A percentile compares a stretch with the other conserved stretches of the same genome.
phyloP scores from a whole-genome alignment of 371 early-diverging fungal genomes.

The Nematocida homosporus region DNA sequence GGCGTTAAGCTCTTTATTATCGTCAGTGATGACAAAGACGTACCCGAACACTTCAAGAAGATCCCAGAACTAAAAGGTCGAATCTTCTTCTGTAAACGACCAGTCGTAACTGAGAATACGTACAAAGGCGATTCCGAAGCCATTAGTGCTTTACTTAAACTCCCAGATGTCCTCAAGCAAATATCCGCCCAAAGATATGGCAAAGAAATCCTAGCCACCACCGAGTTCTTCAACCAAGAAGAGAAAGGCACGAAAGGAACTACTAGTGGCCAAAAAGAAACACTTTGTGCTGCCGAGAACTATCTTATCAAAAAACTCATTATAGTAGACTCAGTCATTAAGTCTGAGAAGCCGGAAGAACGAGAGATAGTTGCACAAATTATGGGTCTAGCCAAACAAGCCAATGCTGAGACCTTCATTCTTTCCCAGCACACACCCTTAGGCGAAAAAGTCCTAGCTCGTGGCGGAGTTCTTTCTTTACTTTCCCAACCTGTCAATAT shows the following conservation, averaged over 20 bases:
- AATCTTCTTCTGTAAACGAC: constrained; percentile 41
- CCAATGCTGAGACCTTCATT: constrained; percentile 59
- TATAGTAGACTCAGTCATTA: constrained; percentile 58
- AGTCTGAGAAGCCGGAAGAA: constrained; percentile 55
- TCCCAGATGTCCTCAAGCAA: constrained; percentile 39
- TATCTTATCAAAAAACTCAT: constrained; percentile 63
- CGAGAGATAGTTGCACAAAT: constrained; percentile 57
- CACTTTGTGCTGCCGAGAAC: constrained; percentile 62
- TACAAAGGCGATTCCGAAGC: constrained; percentile 52
- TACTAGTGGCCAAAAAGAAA: constrained; percentile 60
- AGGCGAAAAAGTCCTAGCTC: constrained; percentile 61
- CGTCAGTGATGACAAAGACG: constrained; percentile 27
- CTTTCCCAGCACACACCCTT: constrained; percentile 60
- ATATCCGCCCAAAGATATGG: constrained; percentile 57
- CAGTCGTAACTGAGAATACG: constrained; percentile 57
- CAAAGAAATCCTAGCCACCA: constrained; percentile 59
- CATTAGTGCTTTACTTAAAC: constrained; percentile 50
- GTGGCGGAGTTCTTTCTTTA: constrained; percentile 63
- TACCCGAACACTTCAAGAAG: constrained; percentile 8
- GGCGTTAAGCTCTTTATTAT: constrained; percentile 48
- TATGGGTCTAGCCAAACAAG: constrained; percentile 36
- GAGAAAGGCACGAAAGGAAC: constrained; percentile 26
- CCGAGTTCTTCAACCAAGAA: constrained; percentile 53
- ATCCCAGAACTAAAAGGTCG: background rate
- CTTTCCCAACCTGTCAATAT: constrained; percentile 48